Evolutionary conservation across 2,329 filamentous ascomycete species (phyloP).

Genomic region (Colletotrichum sp.): DNA sequence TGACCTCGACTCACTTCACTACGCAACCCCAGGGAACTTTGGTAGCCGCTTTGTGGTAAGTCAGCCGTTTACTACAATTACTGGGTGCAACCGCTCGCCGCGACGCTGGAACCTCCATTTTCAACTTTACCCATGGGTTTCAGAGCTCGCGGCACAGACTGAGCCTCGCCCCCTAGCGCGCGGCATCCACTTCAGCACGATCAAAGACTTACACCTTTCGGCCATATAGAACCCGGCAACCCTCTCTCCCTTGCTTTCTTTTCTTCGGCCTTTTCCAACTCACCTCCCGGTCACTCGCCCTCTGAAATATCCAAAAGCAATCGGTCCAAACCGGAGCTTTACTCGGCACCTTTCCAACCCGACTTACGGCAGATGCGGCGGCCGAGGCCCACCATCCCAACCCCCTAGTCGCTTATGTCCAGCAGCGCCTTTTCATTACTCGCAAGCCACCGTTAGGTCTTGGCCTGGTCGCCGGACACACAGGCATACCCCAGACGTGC

Average conservation of each 20-base stretch:
- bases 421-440: slow-evolving; percentile 23
- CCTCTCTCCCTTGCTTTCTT: neutral
- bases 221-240: neutral
- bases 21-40: neutral
- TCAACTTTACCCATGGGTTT: neutral
- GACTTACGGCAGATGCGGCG: slow-evolving; percentile 18
- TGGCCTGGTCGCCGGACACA: slow-evolving; percentile 10
- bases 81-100: neutral
- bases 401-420: slow-evolving; percentile 21
- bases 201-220: neutral
- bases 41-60: neutral
- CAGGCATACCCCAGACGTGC: slow-evolving; percentile 23
- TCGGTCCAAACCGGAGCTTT: slow-evolving; percentile 6
- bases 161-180: slow-evolving; percentile 19
- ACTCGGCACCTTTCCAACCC: slow-evolving; percentile 5
- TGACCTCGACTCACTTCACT: neutral
- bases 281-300: neutral
- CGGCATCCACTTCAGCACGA: slow-evolving; percentile 16
- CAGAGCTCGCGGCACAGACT: slow-evolving; percentile 12
- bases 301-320: neutral
- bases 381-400: slow-evolving; percentile 18
- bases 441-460: slow-evolving; percentile 22
- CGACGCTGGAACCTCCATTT: neutral
- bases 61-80: neutral
- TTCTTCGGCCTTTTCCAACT: neutral